Evolutionary conservation across 345 rosid species (phyloP).

Genomic region (Lumnitzera racemosa): DNA sequence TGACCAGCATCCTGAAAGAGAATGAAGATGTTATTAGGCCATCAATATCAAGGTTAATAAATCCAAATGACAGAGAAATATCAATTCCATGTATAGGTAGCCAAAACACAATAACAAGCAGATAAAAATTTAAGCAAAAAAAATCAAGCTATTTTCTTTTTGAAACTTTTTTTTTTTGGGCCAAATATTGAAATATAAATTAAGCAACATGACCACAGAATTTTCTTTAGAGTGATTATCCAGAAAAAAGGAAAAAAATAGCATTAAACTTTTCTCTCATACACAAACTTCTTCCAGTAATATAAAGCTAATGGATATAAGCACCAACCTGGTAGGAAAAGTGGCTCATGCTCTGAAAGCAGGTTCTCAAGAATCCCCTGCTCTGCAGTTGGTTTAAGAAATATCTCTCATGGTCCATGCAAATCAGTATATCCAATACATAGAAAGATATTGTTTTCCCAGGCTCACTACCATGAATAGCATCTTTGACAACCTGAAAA

Average conservation of each 20-base stretch:
- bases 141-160: no score
- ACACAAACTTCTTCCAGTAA: neutral
- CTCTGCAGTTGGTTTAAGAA: conserved; percentile 91
- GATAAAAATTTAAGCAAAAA: no score
- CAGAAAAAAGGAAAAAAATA: no score
- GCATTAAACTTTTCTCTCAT: neutral
- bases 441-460: conserved; percentile 86
- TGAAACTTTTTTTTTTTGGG: no score
- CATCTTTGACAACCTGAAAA: conserved; percentile 76
- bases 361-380: conserved; percentile 76
- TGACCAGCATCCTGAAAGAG: conserved; percentile 54
- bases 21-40: neutral
- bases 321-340: conserved; percentile 55
- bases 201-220: no score
- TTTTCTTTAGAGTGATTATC: no score
- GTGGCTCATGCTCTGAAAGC: conserved; percentile 65
- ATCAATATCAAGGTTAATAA: neutral
- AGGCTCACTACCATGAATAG: conserved; percentile 81
- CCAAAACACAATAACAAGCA: no score
- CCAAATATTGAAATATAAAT: no score
- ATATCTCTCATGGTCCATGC: conserved; percentile 79
- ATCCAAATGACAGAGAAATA: no score
- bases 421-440: conserved; percentile 76
- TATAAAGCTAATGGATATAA: conserved; percentile 1
- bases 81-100: no score